Evolutionary conservation across 768 basidiomycete genomes (phyloP).

Genomic region (Pholiota microspora): DNA sequence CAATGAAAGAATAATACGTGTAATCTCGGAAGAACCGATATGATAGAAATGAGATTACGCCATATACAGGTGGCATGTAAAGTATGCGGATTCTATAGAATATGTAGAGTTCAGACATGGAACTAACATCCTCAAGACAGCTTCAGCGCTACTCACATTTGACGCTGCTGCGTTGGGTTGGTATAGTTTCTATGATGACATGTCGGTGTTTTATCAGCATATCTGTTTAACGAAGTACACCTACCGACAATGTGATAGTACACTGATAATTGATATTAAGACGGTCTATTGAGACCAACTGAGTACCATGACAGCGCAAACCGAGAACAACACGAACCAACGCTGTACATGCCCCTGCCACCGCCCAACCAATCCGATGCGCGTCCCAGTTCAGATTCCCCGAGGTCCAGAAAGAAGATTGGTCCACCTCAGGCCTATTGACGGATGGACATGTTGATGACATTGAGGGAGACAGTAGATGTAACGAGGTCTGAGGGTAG

Average conservation of each 20-base stretch:
- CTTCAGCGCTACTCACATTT: constrained; percentile 55
- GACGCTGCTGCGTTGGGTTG: constrained; percentile 71
- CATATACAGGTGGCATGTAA: constrained; percentile 84
- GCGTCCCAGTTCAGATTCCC: constrained; percentile 50
- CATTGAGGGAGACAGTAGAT: background rate
- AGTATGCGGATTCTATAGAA: constrained; percentile 62
- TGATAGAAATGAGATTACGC: constrained; percentile 81
- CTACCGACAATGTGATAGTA: constrained; percentile 65
- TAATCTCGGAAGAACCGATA: constrained; percentile 83
- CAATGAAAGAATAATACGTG: constrained; percentile 50
- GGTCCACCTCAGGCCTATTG: constrained; percentile 49
- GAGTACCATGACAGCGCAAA: background rate
- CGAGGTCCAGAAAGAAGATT: constrained; percentile 53
- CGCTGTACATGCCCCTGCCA: constrained; percentile 62
- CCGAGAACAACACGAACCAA: constrained; percentile 36
- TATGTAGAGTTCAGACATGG: background rate
- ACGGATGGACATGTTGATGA: constrained; percentile 46
- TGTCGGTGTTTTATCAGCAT: background rate
- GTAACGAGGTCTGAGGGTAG: background rate
- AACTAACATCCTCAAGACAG: background rate
- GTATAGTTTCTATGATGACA: constrained; percentile 58
- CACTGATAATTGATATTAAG: constrained; percentile 53
- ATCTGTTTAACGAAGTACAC: constrained; percentile 14
- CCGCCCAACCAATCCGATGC: constrained; percentile 71
- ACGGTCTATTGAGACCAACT: constrained; percentile 44